Evolutionary conservation across 176 grass and related monocot genomes (phyloP), one percentile per base, ranked within the genome.

Genomic region (Oryza punctata): DNA sequence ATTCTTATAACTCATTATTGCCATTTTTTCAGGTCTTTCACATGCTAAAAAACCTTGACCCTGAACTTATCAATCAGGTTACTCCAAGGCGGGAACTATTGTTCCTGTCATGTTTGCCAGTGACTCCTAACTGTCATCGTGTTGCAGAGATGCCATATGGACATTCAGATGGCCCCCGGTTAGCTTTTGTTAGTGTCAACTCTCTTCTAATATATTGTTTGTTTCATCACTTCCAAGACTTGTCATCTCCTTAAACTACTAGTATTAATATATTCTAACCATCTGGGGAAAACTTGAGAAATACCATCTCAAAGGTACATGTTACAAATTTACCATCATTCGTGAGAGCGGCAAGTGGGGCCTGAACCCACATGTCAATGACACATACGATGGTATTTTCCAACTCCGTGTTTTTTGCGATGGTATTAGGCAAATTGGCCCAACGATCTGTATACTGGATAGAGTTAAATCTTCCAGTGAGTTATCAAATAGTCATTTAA

Each of bases 91-190:
- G 83, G 49, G 93, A 90, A 64, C 78, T 94, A 67, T 75, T 91
- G 27, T 95, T 98, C 70, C 63, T 98, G 37, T 95, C 96, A 21
- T 88, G 80, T 84, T 81, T 95, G 76, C 96, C 96, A 32, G 87
- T 98, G 69, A 93, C 96, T 78, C 85, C 87, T 85, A 98, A 95
- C 74, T 84, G 81, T 70, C 96, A 98, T 79, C 90, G 93, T 60
- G 87, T 95, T 45, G 75, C 70, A 15, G 96, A 98, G 82, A 90
- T 90, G 18, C 84, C 77, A 73, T 79, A 85, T 82, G 78, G 78
- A 43, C 75, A 87, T 90, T 78, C 93, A 82, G 96, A 98, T 79
- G 93, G 89, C 16, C 91, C 94, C 19, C 87, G 85, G 10, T 82
- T 98, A 76, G 37, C 78, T 87, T 95, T 95, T 95, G 96, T 98